A percentile compares a stretch with the other conserved stretches of the same genome.
phyloP scores from a whole-genome alignment of 371 early-diverging fungal genomes.

The Lichtheimia ornata region DNA sequence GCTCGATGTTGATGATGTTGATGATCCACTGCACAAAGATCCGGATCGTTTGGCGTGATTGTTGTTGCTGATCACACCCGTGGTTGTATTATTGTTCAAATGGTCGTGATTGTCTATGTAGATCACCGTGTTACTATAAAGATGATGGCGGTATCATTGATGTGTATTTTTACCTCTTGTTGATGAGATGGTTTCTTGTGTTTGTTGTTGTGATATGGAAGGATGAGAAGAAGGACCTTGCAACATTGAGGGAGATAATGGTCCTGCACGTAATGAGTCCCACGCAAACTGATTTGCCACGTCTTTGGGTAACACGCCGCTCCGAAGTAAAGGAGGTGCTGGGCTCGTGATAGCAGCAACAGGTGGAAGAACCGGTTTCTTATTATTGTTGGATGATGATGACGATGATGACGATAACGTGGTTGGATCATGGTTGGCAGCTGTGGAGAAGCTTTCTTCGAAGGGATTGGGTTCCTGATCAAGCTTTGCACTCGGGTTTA shows the following conservation, averaged over 20 bases:
- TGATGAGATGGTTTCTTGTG: neutral
- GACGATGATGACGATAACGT: constrained; percentile 14
- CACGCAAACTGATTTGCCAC: constrained; percentile 57
- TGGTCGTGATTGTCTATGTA: too few relatives aligned
- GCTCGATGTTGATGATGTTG: neutral
- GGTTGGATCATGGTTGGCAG: neutral
- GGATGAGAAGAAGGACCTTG: constrained; percentile 53
- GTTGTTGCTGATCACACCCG: neutral
- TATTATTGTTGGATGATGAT: constrained; percentile 1
- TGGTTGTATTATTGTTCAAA: neutral
- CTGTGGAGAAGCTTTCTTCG: constrained; percentile 64
- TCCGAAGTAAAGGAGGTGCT: constrained; percentile 20
- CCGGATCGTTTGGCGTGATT: neutral
- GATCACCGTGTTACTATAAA: neutral
- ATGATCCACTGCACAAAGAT: neutral
- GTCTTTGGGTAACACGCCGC: constrained; percentile 36
- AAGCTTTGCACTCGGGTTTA: constrained; percentile 60
- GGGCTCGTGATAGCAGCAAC: constrained; percentile 51
- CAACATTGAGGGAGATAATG: constrained; percentile 77
- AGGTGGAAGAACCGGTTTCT: constrained; percentile 36
- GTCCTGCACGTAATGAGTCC: constrained; percentile 72
- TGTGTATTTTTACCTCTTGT: neutral
- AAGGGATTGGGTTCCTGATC: constrained; percentile 90
- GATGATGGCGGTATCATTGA: neutral
- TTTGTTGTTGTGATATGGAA: too few relatives aligned